A percentile compares a stretch with the other conserved stretches of the same genome.
phyloP scores from a whole-genome alignment of 2,329 filamentous ascomycete species.

The Cercospora nicotianae region DNA sequence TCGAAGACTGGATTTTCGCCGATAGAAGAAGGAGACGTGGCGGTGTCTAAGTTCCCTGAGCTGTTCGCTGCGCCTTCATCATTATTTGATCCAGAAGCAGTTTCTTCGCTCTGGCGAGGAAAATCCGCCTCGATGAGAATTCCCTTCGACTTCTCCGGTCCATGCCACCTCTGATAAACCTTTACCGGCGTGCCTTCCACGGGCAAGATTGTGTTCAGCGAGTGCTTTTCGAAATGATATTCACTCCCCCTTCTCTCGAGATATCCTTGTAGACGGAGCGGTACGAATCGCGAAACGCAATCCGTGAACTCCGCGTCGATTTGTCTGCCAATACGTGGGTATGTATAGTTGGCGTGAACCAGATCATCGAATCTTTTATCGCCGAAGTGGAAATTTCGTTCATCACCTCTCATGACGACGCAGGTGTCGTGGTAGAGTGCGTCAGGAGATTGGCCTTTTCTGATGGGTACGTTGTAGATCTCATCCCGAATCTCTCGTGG shows the following conservation, averaged over 20 bases:
- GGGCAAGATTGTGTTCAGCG: not conserved
- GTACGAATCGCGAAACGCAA: not conserved
- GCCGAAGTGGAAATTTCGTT: too few species aligned
- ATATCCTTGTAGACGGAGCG: not conserved
- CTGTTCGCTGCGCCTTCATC: not conserved
- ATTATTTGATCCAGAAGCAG: not conserved
- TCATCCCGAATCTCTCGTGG: not conserved
- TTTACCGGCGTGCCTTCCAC: not conserved
- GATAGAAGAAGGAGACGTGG: not conserved
- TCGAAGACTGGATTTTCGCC: not conserved
- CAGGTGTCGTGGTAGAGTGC: not conserved
- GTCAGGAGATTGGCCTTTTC: not conserved
- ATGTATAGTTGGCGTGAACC: not conserved
- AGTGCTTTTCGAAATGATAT: not conserved
- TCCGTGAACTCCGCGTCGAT: not conserved
- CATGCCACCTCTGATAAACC: not conserved
- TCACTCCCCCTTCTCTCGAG: not conserved
- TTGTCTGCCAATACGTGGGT: not conserved
- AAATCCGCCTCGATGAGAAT: not conserved
- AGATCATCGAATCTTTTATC: not conserved
- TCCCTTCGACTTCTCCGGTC: not conserved
- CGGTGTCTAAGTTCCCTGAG: not conserved
- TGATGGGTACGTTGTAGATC: not conserved
- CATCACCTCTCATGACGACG: not conserved
- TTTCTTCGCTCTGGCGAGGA: not conserved